Base-by-base conservation (phyloP, 148 eudicot genomes). In the Fallopia convolvulus region DNA sequence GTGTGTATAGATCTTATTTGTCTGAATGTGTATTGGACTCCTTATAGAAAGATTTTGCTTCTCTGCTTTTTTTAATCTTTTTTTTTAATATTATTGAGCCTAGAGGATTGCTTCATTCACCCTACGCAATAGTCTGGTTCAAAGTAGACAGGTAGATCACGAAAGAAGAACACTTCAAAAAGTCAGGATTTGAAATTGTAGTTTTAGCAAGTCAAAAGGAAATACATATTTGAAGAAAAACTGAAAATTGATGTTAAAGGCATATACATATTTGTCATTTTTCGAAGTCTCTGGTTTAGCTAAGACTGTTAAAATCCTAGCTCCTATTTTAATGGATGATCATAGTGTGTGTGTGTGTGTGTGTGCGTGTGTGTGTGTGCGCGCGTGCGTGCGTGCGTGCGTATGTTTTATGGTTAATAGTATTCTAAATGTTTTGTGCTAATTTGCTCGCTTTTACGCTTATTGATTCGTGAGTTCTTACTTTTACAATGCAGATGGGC, bases 401-500 rank as follows among this genome's bases (percentile, higher is more conserved):
- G n/a, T n/a, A n/a, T n/a, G n/a, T 26, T 0, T 17, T 17, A 17
- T 52, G n/a, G 20, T 52, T 52, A 52, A 17, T 52, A 52, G 17
- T 52, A 21, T 11, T 52, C 0, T 14, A 52, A 52, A 36, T 52
- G 58, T 5, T 58, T 4, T 58, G 65, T 58, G 44, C 36, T 68
- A 39, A 68, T 68, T 39, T 39, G 36, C 46, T 36, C 10, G 2
- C 33, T 39, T 68, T 68, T 32, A 36, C 23, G 2, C 6, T 1
- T 68, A 6, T 39, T 68, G 72, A 68, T 9, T 5, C 11, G 0
- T 7, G 46, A 33, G 6, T 0, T 14, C 4, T 68, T 68, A 17
- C 23, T 39, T 4, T n/a, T 60, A 72, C 70, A 70, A 39, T 52
- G 70, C 83, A 92, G 97, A 90, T 89, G 95, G 77, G 93, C 88